phyloP scores from a whole-genome alignment of 139 green algal species.

The Astrephomene gubernaculifera region DNA sequence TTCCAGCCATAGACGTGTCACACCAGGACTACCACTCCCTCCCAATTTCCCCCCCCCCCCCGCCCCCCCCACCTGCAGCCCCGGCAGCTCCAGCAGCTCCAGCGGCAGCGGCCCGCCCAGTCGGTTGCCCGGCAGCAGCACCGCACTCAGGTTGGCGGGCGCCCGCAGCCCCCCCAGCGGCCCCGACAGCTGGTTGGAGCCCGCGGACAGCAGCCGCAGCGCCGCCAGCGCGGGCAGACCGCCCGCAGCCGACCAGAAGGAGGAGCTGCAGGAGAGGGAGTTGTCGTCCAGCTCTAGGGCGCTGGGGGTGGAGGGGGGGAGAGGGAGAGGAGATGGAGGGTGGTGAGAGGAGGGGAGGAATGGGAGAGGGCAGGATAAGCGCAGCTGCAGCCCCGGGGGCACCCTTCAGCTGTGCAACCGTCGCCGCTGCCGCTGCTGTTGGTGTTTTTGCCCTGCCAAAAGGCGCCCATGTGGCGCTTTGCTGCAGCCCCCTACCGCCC shows the following conservation, averaged over 20 bases:
- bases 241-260: neutral
- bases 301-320: neutral
- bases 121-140: conserved; percentile 14
- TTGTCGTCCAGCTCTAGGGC: conserved; percentile 26
- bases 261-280: neutral
- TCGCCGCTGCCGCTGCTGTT: no score
- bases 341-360: no score
- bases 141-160: neutral
- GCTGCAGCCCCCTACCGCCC: no score
- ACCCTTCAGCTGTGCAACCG: no score
- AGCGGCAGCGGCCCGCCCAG: conserved; percentile 4
- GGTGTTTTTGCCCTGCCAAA: no score
- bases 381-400: no score
- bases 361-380: no score
- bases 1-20: neutral
- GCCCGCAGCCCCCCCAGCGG: neutral
- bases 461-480: no score
- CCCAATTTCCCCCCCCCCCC: neutral
- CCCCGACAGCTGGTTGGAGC: neutral
- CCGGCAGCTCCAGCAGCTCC: neutral
- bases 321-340: neutral
- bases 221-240: neutral
- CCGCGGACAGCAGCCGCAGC: neutral
- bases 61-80: neutral
- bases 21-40: neutral